Base-by-base conservation (phyloP, 208 protist genomes). In the Leishmania guyanensis region DNA sequence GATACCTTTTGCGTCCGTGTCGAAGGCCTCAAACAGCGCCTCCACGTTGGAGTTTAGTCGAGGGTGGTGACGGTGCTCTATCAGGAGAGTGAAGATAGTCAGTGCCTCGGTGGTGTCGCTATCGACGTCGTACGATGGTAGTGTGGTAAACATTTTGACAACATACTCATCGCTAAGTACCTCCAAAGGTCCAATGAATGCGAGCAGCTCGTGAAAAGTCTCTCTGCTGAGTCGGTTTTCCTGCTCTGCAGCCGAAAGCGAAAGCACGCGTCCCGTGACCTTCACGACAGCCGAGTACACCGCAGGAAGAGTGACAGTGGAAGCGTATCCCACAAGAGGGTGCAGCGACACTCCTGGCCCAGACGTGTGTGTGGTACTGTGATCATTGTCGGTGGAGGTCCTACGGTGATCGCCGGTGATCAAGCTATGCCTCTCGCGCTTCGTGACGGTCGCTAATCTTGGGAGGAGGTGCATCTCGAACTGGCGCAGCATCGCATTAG, bases 21-120 rank as follows among this genome's bases (percentile, higher is more conserved):
- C 93, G 74, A 96, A 96, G 53, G 89, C 89, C 26, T 68, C 81
- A 64, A 96, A 95, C 69, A 96, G 83, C 33, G 88, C 88, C 1
- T 56, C 68, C 46, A 95, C 89, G 75, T 94, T 94, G 20, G 83
- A 80, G 73, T 92, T 74, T 5, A 96, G 80, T 16, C 66, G 74
- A 0, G 90, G 88, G 81, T 96, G 93, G 78, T 91, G 88, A 17
- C 86, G 84, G 71, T 93, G 85, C 39, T 90, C 77, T 0, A 94
- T 88, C 51, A 96, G 77, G 60, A 90, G 91, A 10, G 86, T 86
- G 73, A 94, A 93, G 26, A 95, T 75, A 14, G 69, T 65, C 26
- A 85, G 86, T 26, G 87, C 70, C 26, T 62, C 70, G 2, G 89
- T 70, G 20, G 79, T 80, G 51, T 90, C 79, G 2, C 69, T 85